Percentiles rank a stretch among this genome's conserved stretches.
Conservation (phyloP, 768 basidiomycete species). For the Suillus subaureus region DNA sequence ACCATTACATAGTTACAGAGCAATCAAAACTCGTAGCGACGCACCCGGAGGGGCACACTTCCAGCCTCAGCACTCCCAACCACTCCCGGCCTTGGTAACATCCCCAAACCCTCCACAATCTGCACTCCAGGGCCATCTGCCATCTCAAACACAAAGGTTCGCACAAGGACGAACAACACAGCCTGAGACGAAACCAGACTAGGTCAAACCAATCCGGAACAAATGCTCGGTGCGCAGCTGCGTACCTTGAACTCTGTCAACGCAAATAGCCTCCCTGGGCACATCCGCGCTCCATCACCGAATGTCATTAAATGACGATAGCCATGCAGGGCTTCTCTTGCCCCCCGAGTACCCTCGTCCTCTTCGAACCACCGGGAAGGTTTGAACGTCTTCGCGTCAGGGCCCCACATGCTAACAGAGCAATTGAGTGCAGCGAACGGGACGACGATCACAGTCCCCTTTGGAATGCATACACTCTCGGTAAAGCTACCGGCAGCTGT, state of each 20-base stretch:
- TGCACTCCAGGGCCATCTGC: slow-evolving; percentile 41
- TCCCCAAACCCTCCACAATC: slow-evolving; percentile 25
- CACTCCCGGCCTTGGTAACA: slow-evolving; percentile 39
- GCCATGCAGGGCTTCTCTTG: slow-evolving; percentile 35
- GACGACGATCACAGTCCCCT: slow-evolving; percentile 40
- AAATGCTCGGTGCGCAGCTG: background rate
- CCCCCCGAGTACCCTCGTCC: slow-evolving; percentile 21
- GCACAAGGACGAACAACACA: slow-evolving; percentile 39
- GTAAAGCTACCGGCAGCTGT: slow-evolving; percentile 30
- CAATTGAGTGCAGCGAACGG: slow-evolving; percentile 45
- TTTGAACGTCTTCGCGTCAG: slow-evolving; percentile 42
- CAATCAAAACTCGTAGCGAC: slow-evolving; percentile 4
- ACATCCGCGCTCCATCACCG: slow-evolving; percentile 46
- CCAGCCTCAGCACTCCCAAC: slow-evolving; percentile 18
- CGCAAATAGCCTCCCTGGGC: slow-evolving; percentile 47
- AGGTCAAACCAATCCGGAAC: background rate
- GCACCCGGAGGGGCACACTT: slow-evolving; percentile 17
- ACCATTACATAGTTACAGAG: background rate
- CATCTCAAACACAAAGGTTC: slow-evolving; percentile 36
- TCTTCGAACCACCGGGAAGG: slow-evolving; percentile 46
- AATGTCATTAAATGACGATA: slow-evolving; percentile 46
- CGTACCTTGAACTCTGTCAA: slow-evolving; percentile 44
- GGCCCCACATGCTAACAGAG: slow-evolving; percentile 46
- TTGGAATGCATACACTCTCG: slow-evolving; percentile 37
- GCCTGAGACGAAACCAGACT: slow-evolving; percentile 25